Percentiles rank a stretch among this genome's conserved stretches.
These are phyloP conservation scores for Cryptococcus neoformans DNA, from an alignment of 1,284 basidiomycete species.

Conservation along the genomic window DNA sequence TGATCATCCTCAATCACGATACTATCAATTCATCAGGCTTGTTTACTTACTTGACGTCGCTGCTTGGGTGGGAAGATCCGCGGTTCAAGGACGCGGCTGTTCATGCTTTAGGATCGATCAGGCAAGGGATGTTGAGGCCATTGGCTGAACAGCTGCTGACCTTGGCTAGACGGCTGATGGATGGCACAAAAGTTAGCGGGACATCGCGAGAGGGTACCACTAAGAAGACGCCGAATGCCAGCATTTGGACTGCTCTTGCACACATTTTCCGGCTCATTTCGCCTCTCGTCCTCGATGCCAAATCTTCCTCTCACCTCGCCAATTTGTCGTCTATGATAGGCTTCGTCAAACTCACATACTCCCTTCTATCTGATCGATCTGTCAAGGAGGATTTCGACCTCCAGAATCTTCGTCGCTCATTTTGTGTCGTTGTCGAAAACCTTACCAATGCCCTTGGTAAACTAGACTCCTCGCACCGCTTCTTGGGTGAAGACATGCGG, in stretches of 20 bases:
- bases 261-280: conserved; percentile 86
- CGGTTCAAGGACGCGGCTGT: conserved; percentile 82
- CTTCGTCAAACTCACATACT: conserved; percentile 79
- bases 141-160: conserved; percentile 79
- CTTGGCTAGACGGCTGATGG: conserved; percentile 67
- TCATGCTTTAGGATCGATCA: conserved; percentile 81
- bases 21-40: conserved; percentile 62
- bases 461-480: conserved; percentile 68
- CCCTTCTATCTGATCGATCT: conserved; percentile 68
- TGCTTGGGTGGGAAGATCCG: conserved; percentile 79
- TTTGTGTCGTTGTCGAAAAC: conserved; percentile 82
- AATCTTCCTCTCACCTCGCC: conserved; percentile 62
- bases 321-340: conserved; percentile 76
- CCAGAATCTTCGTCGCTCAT: conserved; percentile 79
- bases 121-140: conserved; percentile 69
- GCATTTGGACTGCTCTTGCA: conserved; percentile 82
- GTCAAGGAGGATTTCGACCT: conserved; percentile 74
- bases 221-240: conserved; percentile 54
- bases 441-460: conserved; percentile 74
- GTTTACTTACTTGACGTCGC: conserved; percentile 80
- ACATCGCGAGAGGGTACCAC: conserved; percentile 14
- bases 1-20: conserved; percentile 42
- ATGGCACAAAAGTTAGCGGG: conserved; percentile 49
- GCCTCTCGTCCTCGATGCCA: conserved; percentile 67
- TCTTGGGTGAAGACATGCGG: conserved; percentile 72